Percentiles rank a stretch among this genome's conserved stretches.
Conservation (phyloP, 345 rosid species). For the Anacardium occidentale region DNA sequence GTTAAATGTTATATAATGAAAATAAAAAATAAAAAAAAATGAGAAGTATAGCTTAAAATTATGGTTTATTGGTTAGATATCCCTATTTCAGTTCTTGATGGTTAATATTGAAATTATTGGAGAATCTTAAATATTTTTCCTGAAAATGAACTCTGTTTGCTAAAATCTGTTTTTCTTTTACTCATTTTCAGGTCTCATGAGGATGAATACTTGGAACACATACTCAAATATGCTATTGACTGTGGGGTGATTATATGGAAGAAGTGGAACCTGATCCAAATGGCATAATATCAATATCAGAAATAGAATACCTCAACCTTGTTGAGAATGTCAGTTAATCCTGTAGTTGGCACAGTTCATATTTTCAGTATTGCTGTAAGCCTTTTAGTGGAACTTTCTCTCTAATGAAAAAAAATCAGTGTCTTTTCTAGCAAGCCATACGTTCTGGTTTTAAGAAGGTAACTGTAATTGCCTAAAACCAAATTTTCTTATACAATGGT, state of each 20-base stretch:
- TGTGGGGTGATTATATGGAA: constrained; percentile 70
- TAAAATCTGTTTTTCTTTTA: constrained; percentile 11
- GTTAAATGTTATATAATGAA: background rate
- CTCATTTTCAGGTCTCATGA: constrained; percentile 59
- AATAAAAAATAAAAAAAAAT: background rate
- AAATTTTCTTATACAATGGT: constrained; percentile 23
- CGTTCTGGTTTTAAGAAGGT: background rate
- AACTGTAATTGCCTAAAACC: constrained; percentile 6
- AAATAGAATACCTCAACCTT: constrained; percentile 56
- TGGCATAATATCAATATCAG: constrained; percentile 62
- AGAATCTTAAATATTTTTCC: background rate
- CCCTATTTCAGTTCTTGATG: background rate
- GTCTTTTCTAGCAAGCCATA: background rate
- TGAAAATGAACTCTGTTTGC: too few relatives aligned
- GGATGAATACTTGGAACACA: constrained; percentile 70
- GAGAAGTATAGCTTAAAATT: background rate
- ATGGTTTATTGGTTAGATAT: background rate
- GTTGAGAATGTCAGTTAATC: constrained; percentile 36
- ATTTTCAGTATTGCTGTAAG: background rate
- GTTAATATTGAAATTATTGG: background rate
- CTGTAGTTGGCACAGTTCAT: constrained; percentile 2
- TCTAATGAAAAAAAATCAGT: constrained; percentile 24
- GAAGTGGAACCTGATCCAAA: constrained; percentile 51
- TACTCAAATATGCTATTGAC: constrained; percentile 69
- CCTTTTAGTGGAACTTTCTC: constrained; percentile 10